Conservation (phyloP, 148 eudicot genomes). For the Dianthus caryophyllus region DNA sequence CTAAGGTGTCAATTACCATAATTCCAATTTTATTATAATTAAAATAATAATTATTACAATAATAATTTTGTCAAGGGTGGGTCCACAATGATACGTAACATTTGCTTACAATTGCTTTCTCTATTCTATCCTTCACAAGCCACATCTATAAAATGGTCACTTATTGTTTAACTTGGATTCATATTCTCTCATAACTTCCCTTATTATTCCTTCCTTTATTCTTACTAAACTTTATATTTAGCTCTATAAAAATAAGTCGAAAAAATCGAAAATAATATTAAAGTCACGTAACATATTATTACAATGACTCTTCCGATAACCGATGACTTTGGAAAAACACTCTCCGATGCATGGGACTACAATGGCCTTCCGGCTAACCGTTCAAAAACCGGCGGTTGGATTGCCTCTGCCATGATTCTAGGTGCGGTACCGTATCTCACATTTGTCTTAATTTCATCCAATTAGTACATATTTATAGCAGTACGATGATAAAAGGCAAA, state of each 20-base stretch:
- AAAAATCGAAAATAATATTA: background rate
- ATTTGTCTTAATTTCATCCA: too few species aligned
- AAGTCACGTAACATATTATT: background rate
- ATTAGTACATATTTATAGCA: too few species aligned
- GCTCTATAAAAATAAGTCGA: background rate
- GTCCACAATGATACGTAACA: slow-evolving; percentile 22
- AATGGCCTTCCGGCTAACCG: slow-evolving; percentile 62
- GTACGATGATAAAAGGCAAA: too few species aligned
- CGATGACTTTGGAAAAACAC: slow-evolving; percentile 29
- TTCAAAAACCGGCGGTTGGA: slow-evolving; percentile 75
- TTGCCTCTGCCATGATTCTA: slow-evolving; percentile 77
- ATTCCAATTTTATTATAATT: slow-evolving; percentile 5
- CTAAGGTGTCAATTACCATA: slow-evolving; percentile 13
- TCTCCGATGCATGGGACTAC: slow-evolving; percentile 85
- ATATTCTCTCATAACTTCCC: background rate
- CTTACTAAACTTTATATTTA: background rate
- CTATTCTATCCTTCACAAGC: slow-evolving; percentile 3
- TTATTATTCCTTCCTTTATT: background rate
- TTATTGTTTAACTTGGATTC: background rate
- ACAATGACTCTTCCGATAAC: slow-evolving; percentile 28
- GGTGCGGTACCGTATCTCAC: slow-evolving; percentile 31
- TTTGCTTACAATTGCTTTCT: background rate
- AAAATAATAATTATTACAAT: background rate
- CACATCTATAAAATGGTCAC: slow-evolving; percentile 25
- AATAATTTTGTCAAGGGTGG: slow-evolving; percentile 18